These are phyloP conservation scores for Rhodosorus marinus DNA, from an alignment of 23 red algal species.

Conservation along the genomic window DNA sequence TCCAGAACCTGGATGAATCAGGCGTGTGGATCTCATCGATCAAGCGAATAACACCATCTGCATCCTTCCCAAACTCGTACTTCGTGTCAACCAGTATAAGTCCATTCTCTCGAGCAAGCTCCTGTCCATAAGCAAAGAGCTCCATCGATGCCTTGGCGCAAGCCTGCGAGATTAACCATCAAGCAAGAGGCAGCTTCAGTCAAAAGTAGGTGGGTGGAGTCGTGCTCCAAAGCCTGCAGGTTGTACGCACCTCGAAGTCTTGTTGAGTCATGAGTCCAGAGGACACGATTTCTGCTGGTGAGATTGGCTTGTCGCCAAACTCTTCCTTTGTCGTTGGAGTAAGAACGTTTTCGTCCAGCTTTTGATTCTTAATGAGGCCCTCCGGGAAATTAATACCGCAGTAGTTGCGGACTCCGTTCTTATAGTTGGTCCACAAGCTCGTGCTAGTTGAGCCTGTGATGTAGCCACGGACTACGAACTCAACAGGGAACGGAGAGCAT, in stretches of 20 bases:
- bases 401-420: constrained; percentile 67
- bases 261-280: constrained; percentile 65
- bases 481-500: constrained; percentile 90
- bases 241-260: constrained; percentile 75
- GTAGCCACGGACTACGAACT: constrained; percentile 97
- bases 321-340: constrained; percentile 98
- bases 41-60: constrained; percentile 69
- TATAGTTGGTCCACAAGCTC: constrained; percentile 97
- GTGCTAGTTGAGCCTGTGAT: constrained; percentile 87
- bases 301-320: constrained; percentile 60
- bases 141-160: constrained; percentile 52
- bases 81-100: constrained; percentile 98
- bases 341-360: constrained; percentile 67
- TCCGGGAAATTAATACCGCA: constrained; percentile 84
- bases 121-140: constrained; percentile 66
- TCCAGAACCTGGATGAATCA: constrained; percentile 89
- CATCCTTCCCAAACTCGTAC: constrained; percentile 89
- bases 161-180: too few species aligned
- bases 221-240: not conserved
- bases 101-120: constrained; percentile 56
- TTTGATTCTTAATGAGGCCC: constrained; percentile 82
- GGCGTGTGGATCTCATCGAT: constrained; percentile 99
- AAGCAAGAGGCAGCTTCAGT: not conserved
- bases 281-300: constrained; percentile 60
- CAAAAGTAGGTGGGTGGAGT: constrained; percentile 1